Percentiles rank a stretch among this genome's conserved stretches.
Evolutionary conservation across 2,329 filamentous ascomycete genomes (phyloP).

Genomic region (Fusarium luffae): DNA sequence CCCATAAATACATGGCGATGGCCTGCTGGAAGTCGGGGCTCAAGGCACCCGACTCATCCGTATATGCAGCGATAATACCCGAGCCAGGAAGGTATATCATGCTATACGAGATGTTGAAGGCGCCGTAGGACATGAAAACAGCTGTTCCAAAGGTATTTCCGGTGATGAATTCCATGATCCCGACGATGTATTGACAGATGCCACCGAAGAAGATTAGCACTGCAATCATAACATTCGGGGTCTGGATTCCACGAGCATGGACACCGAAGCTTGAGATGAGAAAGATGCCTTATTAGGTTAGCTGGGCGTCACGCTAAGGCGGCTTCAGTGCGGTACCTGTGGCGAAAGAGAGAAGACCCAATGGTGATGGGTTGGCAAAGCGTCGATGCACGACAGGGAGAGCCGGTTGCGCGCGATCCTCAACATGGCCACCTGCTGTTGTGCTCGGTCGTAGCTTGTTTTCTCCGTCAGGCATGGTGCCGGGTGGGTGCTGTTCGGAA

Average conservation of each 20-base stretch:
- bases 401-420: slow-evolving; percentile 10
- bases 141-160: slow-evolving; percentile 29
- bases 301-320: neutral
- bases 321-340: slow-evolving; percentile 2
- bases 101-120: slow-evolving; percentile 31
- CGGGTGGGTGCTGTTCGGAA: neutral
- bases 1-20: slow-evolving; percentile 24
- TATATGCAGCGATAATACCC: slow-evolving; percentile 26
- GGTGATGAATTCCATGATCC: slow-evolving; percentile 27
- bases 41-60: slow-evolving; percentile 9
- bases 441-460: slow-evolving; percentile 7
- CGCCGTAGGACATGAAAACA: slow-evolving; percentile 29
- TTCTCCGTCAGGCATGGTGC: slow-evolving; percentile 13
- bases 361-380: slow-evolving; percentile 20
- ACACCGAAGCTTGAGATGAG: slow-evolving; percentile 29
- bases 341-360: slow-evolving; percentile 27
- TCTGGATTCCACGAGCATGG: slow-evolving; percentile 26
- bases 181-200: slow-evolving; percentile 26
- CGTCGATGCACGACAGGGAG: slow-evolving; percentile 17
- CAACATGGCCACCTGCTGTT: slow-evolving; percentile 14
- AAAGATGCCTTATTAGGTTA: slow-evolving; percentile 22
- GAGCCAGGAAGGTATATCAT: slow-evolving; percentile 28
- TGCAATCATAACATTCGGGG: slow-evolving; percentile 30
- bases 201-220: slow-evolving; percentile 30
- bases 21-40: slow-evolving; percentile 25